Conservation (phyloP, 192 early-diverging fungal species). For the Umbelopsis sp. region DNA sequence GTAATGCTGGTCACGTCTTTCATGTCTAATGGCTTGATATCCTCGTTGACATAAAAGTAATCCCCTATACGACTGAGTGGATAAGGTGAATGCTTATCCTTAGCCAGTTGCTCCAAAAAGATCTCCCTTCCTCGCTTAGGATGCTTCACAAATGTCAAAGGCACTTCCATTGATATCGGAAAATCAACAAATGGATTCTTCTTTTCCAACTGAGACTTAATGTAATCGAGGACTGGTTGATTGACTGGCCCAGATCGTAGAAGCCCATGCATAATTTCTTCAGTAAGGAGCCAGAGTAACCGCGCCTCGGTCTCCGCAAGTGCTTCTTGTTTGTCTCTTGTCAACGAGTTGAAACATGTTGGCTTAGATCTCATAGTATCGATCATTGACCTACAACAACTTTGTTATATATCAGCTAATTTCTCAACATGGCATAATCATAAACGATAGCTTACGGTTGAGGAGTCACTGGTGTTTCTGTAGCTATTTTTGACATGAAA, state of each 20-base stretch:
- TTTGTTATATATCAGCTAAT: neutral
- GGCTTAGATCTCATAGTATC: conserved; percentile 38
- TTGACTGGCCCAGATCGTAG: conserved; percentile 60
- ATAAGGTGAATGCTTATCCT: conserved; percentile 47
- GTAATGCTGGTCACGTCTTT: neutral
- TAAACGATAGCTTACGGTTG: conserved; percentile 13
- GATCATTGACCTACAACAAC: conserved; percentile 26
- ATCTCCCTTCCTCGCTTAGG: conserved; percentile 44
- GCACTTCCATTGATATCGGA: conserved; percentile 52
- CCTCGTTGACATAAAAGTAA: conserved; percentile 55
- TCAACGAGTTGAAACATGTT: conserved; percentile 34
- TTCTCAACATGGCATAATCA: neutral
- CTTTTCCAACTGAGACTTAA: conserved; percentile 53
- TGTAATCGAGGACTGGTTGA: conserved; percentile 45
- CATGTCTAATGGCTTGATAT: neutral
- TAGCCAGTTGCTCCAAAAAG: conserved; percentile 54
- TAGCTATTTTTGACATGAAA: neutral
- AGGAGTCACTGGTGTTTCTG: conserved; percentile 6
- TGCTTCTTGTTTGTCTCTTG: conserved; percentile 55
- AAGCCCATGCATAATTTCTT: conserved; percentile 75
- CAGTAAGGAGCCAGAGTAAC: conserved; percentile 65
- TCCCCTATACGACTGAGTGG: conserved; percentile 50
- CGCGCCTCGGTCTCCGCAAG: conserved; percentile 56
- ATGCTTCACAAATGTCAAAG: conserved; percentile 51
- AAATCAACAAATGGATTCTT: conserved; percentile 59